Evolutionary conservation across 345 rosid genomes (phyloP).

Genomic region (Linum tenue): DNA sequence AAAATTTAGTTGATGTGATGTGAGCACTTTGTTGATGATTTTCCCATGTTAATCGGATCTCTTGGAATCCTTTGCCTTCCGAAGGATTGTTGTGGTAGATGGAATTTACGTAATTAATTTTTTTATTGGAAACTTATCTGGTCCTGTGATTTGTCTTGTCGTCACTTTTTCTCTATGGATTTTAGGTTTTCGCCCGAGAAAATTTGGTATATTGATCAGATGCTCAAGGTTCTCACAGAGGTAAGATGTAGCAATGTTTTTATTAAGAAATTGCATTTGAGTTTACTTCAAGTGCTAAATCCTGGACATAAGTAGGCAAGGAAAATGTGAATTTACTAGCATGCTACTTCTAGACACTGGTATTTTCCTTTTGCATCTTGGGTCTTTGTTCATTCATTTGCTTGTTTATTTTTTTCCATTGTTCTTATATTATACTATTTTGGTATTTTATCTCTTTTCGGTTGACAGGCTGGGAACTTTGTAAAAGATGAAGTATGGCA

Average conservation of each 20-base stretch:
- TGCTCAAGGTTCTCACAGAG: slow-evolving; percentile 98
- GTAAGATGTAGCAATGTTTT: slow-evolving; percentile 31
- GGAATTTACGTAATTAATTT: background rate
- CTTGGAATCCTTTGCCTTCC: background rate
- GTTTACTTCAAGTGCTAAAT: background rate
- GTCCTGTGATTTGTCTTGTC: background rate
- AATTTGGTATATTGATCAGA: slow-evolving; percentile 96
- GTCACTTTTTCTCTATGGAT: slow-evolving; percentile 19
- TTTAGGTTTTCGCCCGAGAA: slow-evolving; percentile 94
- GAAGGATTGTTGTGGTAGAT: background rate
- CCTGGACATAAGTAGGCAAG: background rate
- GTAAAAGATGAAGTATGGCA: slow-evolving; percentile 99
- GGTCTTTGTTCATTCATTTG: background rate
- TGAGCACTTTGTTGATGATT: background rate
- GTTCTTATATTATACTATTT: background rate
- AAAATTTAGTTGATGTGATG: background rate
- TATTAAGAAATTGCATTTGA: background rate
- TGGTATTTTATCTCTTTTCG: background rate
- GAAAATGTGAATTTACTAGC: background rate
- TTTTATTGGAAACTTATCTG: background rate
- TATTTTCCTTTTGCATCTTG: background rate
- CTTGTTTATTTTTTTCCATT: background rate
- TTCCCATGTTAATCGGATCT: background rate
- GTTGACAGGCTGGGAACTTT: slow-evolving; percentile 82
- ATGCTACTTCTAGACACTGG: background rate